Percentiles rank a stretch among this genome's conserved stretches.
Conservation (phyloP, 768 basidiomycete species). For the Leccinum aurantiacum region DNA sequence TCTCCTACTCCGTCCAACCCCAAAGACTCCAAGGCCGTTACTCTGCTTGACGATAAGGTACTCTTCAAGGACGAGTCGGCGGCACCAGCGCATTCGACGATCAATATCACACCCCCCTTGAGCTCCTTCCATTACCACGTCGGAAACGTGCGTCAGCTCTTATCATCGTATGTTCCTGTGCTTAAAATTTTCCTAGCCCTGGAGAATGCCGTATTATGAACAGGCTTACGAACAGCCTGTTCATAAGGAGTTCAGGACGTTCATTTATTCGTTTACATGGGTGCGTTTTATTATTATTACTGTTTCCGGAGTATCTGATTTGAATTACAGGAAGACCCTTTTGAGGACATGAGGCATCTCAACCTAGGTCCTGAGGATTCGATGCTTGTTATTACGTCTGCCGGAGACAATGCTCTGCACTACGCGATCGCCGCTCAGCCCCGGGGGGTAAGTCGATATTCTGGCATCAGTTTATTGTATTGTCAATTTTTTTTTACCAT, state of each 20-base stretch:
- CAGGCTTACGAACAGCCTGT: constrained; percentile 47
- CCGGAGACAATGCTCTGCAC: no score
- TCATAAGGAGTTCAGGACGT: constrained; percentile 65
- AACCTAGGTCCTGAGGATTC: no score
- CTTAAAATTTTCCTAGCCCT: constrained; percentile 38
- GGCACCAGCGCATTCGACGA: constrained; percentile 31
- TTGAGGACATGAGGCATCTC: no score
- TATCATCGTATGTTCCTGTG: neutral
- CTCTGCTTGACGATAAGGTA: constrained; percentile 43
- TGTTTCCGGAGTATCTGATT: neutral
- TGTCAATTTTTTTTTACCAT: no score
- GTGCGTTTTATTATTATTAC: constrained; percentile 7
- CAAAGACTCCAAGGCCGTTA: constrained; percentile 37
- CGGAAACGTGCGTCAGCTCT: constrained; percentile 39
- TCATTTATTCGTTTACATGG: constrained; percentile 66
- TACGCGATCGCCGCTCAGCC: no score
- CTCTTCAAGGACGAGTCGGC: constrained; percentile 24
- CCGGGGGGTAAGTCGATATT: no score
- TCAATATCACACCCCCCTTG: constrained; percentile 53
- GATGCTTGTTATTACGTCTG: no score
- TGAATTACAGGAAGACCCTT: no score
- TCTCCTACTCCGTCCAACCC: constrained; percentile 39
- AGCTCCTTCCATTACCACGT: constrained; percentile 61
- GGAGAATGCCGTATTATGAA: constrained; percentile 68
- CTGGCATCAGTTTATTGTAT: no score